Conservation (phyloP, 2,329 filamentous ascomycete species). For the Myrmaecium sp. region DNA sequence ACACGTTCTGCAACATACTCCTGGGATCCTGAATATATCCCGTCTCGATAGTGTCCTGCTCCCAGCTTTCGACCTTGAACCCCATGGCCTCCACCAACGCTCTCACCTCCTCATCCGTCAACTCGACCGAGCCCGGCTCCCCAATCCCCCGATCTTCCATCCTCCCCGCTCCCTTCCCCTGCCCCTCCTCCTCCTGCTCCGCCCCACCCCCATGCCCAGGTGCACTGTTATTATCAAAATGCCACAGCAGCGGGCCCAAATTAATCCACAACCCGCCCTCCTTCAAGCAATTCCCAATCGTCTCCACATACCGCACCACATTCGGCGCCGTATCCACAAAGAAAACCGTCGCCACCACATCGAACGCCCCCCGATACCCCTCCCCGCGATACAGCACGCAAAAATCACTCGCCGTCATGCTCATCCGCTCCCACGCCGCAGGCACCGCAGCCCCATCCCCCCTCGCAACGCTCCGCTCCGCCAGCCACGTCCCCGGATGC, state of each 20-base stretch:
- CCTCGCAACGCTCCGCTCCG: constrained; percentile 5
- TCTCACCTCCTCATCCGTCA: constrained; percentile 78
- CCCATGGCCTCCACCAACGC: constrained; percentile 56
- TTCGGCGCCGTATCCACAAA: constrained; percentile 97
- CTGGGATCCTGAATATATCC: constrained; percentile 76
- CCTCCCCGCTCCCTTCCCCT: constrained; percentile 13
- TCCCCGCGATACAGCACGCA: constrained; percentile 62
- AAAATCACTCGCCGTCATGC: constrained; percentile 89
- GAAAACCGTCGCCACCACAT: constrained; percentile 79
- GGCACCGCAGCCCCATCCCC: constrained; percentile 8
- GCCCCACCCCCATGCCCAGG: constrained; percentile 32
- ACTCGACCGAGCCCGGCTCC: constrained; percentile 77
- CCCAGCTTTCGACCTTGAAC: constrained; percentile 52
- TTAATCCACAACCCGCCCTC: constrained; percentile 75
- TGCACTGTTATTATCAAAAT: constrained; percentile 64
- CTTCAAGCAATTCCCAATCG: constrained; percentile 61
- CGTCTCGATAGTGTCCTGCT: constrained; percentile 40
- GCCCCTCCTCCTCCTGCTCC: constrained; percentile 7
- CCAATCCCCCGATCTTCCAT: constrained; percentile 45
- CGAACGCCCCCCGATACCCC: constrained; percentile 45
- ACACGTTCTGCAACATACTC: constrained; percentile 76
- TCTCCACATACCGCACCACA: constrained; percentile 73
- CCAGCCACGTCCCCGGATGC: constrained; percentile 21
- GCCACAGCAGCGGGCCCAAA: constrained; percentile 82
- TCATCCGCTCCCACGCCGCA: constrained; percentile 52